These are phyloP conservation scores for Toxoplasma gondii DNA, from an alignment of 169 alveolate genomes.

Conservation along the genomic window DNA sequence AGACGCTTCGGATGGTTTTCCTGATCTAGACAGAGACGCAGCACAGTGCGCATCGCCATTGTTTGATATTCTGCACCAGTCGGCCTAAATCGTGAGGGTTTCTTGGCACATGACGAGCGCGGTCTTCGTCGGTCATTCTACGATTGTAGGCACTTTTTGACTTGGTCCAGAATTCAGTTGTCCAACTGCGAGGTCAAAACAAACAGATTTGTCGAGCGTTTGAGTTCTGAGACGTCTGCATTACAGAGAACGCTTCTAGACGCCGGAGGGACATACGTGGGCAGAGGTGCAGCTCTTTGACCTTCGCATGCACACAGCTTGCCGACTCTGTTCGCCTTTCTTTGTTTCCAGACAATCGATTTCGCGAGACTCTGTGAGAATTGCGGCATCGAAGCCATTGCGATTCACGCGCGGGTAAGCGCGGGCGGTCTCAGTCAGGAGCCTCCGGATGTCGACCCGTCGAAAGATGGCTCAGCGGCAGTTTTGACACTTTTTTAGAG, in stretches of 20 bases:
- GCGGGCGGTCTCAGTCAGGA: neutral
- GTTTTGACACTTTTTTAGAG: neutral
- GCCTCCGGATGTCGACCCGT: neutral
- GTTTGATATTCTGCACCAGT: no score
- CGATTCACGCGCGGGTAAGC: constrained; percentile 67
- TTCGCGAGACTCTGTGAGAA: constrained; percentile 65
- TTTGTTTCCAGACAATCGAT: constrained; percentile 60
- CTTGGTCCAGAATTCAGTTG: no score
- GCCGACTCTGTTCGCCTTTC: neutral
- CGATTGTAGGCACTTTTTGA: no score
- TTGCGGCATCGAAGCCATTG: constrained; percentile 64
- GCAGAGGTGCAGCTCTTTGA: no score
- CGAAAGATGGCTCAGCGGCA: neutral
- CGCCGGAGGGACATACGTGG: no score
- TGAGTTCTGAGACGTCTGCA: no score
- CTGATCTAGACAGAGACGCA: neutral
- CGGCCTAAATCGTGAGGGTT: no score
- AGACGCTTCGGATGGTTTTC: neutral
- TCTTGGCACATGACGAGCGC: no score
- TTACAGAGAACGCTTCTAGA: no score
- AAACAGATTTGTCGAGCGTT: no score
- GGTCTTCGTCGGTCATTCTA: no score
- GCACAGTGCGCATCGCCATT: neutral
- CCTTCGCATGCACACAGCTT: neutral
- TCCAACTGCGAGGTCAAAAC: no score